Evolutionary conservation across 352 stramenopile genomes (phyloP), one percentile per base, ranked within the genome.

Genomic region (Pythium myriotylum): DNA sequence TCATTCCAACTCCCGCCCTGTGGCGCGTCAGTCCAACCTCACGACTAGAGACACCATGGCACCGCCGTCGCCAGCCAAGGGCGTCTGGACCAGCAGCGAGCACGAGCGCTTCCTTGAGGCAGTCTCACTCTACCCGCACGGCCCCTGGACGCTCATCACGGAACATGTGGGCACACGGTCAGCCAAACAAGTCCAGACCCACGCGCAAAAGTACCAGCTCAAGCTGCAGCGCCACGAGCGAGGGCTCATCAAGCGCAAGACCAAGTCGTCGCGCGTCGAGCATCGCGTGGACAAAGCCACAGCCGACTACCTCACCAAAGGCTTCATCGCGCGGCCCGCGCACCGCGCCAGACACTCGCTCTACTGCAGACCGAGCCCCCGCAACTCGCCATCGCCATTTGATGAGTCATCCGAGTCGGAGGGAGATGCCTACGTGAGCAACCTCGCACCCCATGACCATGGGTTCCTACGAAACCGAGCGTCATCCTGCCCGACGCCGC

Each of bases 161-260:
- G 76, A 73, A 32, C 78, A 86, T 64, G 79, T 92, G 13, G 79
- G 77, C 53, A 89, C 84, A 59, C 77, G 81, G 19, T 88, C 81
- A 10, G 87, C 89, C 60, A 88, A 88, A 65, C 83, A 92, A 62
- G 78, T 91, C 54, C 83, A 89, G 63, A 91, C 84, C 6, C 84
- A 92, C 52, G 84, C 84, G 24, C 84, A 92, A 54, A 92, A 92
- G 68, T 92, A 92, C 61, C 81, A 88, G 50, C 79, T 89, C 61
- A 92, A 92, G 67, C 84, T 92, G 41, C 77, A 86, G 66, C 81
- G 81, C 35, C 82, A 82, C 29, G 73, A 80, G 17, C 41, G 59
- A 22, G 61, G 59, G 16, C 54, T 63, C 27, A 55, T 55, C 54
- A 68, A 58, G 22, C 33, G 54, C 39, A 58, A 58, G 47, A 47